Evolutionary conservation across 208 protist species (phyloP).

Genomic region (Trypanosoma theileri): DNA sequence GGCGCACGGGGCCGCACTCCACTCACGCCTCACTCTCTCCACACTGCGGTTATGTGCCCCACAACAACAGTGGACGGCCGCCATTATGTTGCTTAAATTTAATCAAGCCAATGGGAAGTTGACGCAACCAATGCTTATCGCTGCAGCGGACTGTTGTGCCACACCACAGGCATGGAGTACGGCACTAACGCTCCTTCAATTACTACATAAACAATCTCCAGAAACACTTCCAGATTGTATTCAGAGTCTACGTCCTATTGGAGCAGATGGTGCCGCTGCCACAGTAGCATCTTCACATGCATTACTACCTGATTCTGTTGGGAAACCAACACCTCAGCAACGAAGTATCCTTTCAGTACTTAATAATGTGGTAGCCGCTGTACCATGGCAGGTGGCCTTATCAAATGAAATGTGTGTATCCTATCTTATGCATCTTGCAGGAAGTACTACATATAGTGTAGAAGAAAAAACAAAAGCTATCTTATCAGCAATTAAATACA

Average conservation of each 20-base stretch:
- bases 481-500: constrained; percentile 32
- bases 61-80: constrained; percentile 55
- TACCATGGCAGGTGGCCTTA: constrained; percentile 52
- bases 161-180: constrained; percentile 44
- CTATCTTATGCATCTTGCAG: constrained; percentile 73
- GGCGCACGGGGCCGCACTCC: constrained; percentile 59
- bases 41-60: constrained; percentile 72
- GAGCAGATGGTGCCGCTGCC: constrained; percentile 38
- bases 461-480: constrained; percentile 55
- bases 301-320: constrained; percentile 21
- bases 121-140: constrained; percentile 72
- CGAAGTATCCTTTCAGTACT: constrained; percentile 55
- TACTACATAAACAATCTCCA: constrained; percentile 62
- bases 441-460: constrained; percentile 60
- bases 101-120: constrained; percentile 65
- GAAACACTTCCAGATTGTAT: constrained; percentile 55
- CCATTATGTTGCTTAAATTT: constrained; percentile 56
- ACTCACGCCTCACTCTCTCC: constrained; percentile 60
- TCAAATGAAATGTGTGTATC: constrained; percentile 59
- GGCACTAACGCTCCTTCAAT: constrained; percentile 56
- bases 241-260: constrained; percentile 62
- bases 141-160: constrained; percentile 70
- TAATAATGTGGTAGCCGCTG: constrained; percentile 55
- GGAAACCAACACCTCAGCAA: constrained; percentile 44
- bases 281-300: constrained; percentile 31